phyloP scores from a whole-genome alignment of 768 basidiomycete genomes.

The Hericium coralloides region DNA sequence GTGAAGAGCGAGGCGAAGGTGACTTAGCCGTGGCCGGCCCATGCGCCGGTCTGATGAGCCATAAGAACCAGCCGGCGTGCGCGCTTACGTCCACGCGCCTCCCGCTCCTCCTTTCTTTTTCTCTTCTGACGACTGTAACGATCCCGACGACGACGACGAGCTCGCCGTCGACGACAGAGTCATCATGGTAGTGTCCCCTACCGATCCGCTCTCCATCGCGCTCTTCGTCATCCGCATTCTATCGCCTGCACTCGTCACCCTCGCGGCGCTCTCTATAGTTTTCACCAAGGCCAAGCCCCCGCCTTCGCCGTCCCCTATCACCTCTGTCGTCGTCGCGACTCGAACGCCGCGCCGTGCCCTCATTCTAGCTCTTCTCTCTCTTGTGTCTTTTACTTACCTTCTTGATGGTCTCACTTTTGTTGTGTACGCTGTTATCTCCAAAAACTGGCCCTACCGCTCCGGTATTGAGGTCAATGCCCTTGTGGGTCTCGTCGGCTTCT shows the following conservation, averaged over 20 bases:
- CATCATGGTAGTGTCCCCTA: constrained; percentile 5
- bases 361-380: constrained; percentile 64
- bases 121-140: neutral
- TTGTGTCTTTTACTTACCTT: constrained; percentile 65
- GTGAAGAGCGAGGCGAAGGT: neutral
- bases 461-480: constrained; percentile 63
- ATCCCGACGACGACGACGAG: constrained; percentile 2
- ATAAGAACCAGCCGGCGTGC: neutral
- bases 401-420: constrained; percentile 71
- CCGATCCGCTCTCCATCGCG: constrained; percentile 22
- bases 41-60: neutral
- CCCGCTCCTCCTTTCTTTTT: neutral
- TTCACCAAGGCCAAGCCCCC: constrained; percentile 37
- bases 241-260: constrained; percentile 58
- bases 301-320: constrained; percentile 52
- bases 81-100: neutral
- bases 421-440: constrained; percentile 51
- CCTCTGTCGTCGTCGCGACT: constrained; percentile 65
- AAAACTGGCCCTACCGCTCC: constrained; percentile 53
- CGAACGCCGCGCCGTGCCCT: constrained; percentile 65
- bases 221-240: constrained; percentile 53
- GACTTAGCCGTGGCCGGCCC: neutral
- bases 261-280: constrained; percentile 54
- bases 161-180: constrained; percentile 1
- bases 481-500: constrained; percentile 59